Base-by-base conservation (phyloP, 768 basidiomycete genomes). In the Pluteus cervinus region DNA sequence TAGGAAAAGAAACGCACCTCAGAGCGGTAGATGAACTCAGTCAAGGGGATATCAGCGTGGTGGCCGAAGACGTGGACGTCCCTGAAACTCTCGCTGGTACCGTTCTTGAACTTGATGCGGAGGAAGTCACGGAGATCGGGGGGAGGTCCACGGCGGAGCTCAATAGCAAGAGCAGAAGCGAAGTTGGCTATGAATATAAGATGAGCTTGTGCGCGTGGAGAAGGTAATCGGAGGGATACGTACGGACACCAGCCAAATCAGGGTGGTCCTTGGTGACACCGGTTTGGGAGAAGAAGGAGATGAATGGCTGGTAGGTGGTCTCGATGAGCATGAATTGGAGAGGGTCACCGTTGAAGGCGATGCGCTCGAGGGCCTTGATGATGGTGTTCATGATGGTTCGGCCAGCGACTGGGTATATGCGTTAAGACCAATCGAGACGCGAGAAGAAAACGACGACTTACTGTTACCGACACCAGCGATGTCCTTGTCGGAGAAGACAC, bases 271-370 rank as follows among this genome's bases (percentile, higher is more conserved):
- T 63, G 47, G 60, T 48, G 39, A 82, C 61, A 40, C 82, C 84
- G 14, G 86, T 76, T 58, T 84, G 74, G 54, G 80, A 76, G 75
- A 92, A 84, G 58, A 92, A 70, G 4, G 86, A 89, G 52, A 91
- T 80, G 75, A 93, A 88, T 10, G 89, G 81, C 58, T 91, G 89
- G 69, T 92, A 92, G 45, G 86, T 85, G 11, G 81, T 80, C 62
- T 86, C 76, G 48, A 87, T 68, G 47, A 89, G 56, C 59, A 82
- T 68, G 62, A 92, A 73, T 50, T 86, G 81, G 36, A 91, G 75
- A 30, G 86, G 81, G 62, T 87, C 81, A 44, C 73, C 77, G 50
- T 81, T 78, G 68, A 80, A 86, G 30, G 83, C 75, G 56, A 93
- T 81, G 50, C 78, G 79, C 52, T 84, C 75, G 39, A 92, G 73